A percentile compares a stretch with the other conserved stretches of the same genome.
These are phyloP conservation scores for Pseudogymnoascus sp. DNA, from an alignment of 2,329 filamentous ascomycete species.

Conservation along the genomic window DNA sequence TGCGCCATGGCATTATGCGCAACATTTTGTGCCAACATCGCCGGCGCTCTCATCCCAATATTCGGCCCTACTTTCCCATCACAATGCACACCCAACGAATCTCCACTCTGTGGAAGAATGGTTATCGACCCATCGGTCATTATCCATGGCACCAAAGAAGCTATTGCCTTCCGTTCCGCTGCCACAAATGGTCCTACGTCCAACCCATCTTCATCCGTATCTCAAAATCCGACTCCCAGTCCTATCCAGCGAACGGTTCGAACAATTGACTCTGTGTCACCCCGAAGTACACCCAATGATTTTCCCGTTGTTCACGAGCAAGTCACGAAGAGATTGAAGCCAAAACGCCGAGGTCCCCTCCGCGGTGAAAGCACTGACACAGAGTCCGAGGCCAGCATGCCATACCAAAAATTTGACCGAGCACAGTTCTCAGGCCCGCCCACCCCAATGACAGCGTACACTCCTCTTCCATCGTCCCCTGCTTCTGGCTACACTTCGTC, in stretches of 20 bases:
- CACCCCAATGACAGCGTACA: not conserved
- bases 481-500: not conserved
- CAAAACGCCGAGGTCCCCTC: slow-evolving; percentile 15
- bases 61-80: slow-evolving; percentile 77
- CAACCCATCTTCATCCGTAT: slow-evolving; percentile 14
- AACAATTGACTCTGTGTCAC: not conserved
- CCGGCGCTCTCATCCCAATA: slow-evolving; percentile 77
- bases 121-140: slow-evolving; percentile 52
- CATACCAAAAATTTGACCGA: not conserved
- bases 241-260: not conserved
- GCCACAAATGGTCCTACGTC: not conserved
- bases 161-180: slow-evolving; percentile 32
- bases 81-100: slow-evolving; percentile 57
- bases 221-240: slow-evolving; percentile 12
- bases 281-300: not conserved
- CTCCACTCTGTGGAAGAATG: slow-evolving; percentile 58
- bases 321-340: slow-evolving; percentile 14
- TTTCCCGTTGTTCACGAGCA: slow-evolving; percentile 23
- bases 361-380: slow-evolving; percentile 32
- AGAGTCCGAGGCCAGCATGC: slow-evolving; percentile 28
- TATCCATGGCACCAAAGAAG: slow-evolving; percentile 40
- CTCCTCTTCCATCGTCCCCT: not conserved
- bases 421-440: not conserved
- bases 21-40: slow-evolving; percentile 81
- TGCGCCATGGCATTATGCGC: slow-evolving; percentile 81